phyloP scores from a whole-genome alignment of 176 grass and related monocot genomes.

The Hyparrhenia diplandra region DNA sequence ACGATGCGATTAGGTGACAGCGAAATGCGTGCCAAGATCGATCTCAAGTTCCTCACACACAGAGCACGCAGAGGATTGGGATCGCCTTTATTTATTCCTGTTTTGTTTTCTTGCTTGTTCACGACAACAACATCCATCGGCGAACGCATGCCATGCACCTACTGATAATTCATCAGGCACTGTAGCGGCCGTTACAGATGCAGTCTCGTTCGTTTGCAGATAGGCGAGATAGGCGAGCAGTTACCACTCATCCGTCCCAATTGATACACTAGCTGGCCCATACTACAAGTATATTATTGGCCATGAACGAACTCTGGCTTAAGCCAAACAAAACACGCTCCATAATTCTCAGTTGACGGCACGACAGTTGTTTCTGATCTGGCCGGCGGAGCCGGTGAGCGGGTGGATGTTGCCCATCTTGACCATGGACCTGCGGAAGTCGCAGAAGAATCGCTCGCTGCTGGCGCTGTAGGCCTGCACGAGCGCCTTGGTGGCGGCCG shows the following conservation, averaged over 20 bases:
- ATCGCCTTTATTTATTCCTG: background rate
- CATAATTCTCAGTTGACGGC: slow-evolving; percentile 35
- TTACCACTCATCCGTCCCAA: background rate
- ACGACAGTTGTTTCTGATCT: slow-evolving; percentile 65
- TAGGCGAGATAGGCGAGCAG: background rate
- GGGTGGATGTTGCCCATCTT: slow-evolving; percentile 77
- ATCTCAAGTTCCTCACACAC: background rate
- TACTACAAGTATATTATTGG: background rate
- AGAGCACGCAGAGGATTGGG: background rate
- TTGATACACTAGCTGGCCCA: background rate
- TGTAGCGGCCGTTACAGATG: slow-evolving; percentile 4
- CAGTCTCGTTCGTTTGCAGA: background rate
- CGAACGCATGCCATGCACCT: background rate
- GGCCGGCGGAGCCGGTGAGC: slow-evolving; percentile 56
- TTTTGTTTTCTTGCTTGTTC: slow-evolving; percentile 25
- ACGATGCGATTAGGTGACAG: background rate
- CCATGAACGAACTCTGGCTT: slow-evolving; percentile 6
- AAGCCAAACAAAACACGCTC: slow-evolving; percentile 1
- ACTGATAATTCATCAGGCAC: background rate
- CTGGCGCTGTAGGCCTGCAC: slow-evolving; percentile 55
- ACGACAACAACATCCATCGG: background rate
- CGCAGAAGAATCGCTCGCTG: slow-evolving; percentile 49
- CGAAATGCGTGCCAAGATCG: background rate
- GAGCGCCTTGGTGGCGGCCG: slow-evolving; percentile 49
- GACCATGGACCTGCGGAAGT: slow-evolving; percentile 72